Percentiles rank a stretch among this genome's conserved stretches.
Conservation (phyloP, 2,329 filamentous ascomycete genomes). For the Cladosporium sp. region DNA sequence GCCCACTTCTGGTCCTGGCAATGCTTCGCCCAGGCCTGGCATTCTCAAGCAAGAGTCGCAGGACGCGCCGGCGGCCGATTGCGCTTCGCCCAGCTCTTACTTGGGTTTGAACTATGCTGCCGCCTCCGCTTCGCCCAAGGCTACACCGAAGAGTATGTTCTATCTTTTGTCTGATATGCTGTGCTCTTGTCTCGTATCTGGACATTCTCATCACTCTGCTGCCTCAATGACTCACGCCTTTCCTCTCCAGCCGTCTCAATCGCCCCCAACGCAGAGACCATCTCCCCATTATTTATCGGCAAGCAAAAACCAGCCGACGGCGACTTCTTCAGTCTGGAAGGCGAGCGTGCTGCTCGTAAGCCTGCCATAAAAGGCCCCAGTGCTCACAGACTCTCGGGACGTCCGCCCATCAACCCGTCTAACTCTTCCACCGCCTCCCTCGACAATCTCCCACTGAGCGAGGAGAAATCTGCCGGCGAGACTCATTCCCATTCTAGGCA, state of each 20-base stretch:
- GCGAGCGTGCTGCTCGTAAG: slow-evolving; percentile 30
- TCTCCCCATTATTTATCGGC: slow-evolving; percentile 44
- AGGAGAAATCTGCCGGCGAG: neutral
- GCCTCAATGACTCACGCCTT: neutral
- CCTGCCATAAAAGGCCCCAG: slow-evolving; percentile 37
- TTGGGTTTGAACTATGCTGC: slow-evolving; percentile 19
- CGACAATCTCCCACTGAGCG: slow-evolving; percentile 1
- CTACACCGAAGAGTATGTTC: slow-evolving; percentile 27
- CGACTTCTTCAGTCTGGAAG: slow-evolving; percentile 37
- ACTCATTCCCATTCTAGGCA: slow-evolving; percentile 8
- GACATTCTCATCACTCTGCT: neutral
- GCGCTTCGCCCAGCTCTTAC: slow-evolving; percentile 27
- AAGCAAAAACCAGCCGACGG: slow-evolving; percentile 43
- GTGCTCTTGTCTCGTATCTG: no score
- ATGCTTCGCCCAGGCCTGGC: slow-evolving; percentile 16
- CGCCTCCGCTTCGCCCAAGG: slow-evolving; percentile 18
- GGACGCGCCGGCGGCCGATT: slow-evolving; percentile 7
- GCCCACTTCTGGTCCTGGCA: neutral
- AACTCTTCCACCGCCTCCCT: slow-evolving; percentile 3
- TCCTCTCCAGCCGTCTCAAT: slow-evolving; percentile 42
- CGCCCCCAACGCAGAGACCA: slow-evolving; percentile 39
- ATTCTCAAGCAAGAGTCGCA: slow-evolving; percentile 22
- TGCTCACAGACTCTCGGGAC: slow-evolving; percentile 38
- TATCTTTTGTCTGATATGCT: neutral
- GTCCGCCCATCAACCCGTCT: slow-evolving; percentile 28